These are phyloP conservation scores for Apiospora saccharicola DNA, from an alignment of 2,329 filamentous ascomycete species.

Conservation along the genomic window DNA sequence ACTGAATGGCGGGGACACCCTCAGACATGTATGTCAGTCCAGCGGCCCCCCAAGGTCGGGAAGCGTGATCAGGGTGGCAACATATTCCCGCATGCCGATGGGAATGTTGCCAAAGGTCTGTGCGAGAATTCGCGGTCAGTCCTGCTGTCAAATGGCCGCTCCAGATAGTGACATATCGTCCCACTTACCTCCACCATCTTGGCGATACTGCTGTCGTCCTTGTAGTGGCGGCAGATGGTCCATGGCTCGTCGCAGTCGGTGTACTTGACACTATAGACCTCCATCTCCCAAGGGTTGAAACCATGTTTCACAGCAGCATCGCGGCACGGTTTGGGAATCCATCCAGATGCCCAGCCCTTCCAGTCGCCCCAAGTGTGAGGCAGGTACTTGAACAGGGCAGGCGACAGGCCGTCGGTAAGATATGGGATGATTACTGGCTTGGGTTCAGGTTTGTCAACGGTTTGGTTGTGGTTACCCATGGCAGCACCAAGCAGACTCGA, in stretches of 20 bases:
- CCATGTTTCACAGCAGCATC: not conserved
- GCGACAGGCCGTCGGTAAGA: no score
- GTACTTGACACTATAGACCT: not conserved
- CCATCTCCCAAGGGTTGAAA: not conserved
- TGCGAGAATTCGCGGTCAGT: not conserved
- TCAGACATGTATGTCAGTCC: not conserved
- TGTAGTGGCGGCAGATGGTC: not conserved
- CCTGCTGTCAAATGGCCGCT: not conserved
- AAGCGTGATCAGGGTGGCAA: not conserved
- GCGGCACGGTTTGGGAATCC: not conserved
- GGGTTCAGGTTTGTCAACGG: not conserved
- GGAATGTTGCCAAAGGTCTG: not conserved
- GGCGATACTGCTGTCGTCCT: not conserved
- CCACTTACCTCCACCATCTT: not conserved
- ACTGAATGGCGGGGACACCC: not conserved
- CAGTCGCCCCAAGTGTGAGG: not conserved
- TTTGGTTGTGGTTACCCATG: not conserved
- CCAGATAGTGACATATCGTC: accelerated
- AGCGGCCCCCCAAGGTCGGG: not conserved
- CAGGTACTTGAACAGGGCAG: not conserved
- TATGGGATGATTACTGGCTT: no score
- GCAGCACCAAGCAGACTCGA: not conserved
- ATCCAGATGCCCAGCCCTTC: not conserved
- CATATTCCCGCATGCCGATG: not conserved
- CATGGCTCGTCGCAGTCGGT: not conserved